phyloP scores from a whole-genome alignment of 495 filamentous ascomycete species.

The Rostrohypoxylon terebratum region DNA sequence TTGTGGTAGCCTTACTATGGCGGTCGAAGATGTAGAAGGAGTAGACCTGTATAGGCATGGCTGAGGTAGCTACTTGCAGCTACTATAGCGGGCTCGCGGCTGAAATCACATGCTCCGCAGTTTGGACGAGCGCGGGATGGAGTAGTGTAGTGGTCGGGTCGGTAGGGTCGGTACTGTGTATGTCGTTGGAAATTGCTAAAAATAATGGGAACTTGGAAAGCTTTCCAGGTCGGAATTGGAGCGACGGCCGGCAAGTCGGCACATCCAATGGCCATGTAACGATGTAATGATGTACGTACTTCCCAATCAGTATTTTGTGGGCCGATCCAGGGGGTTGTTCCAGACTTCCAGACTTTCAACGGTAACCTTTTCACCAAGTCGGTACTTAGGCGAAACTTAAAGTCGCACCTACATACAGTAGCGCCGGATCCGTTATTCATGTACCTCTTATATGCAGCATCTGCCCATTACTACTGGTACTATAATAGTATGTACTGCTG shows the following conservation, averaged over 20 bases:
- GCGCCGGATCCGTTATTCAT: constrained; percentile 15
- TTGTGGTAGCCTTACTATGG: constrained; percentile 74
- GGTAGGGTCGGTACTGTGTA: not conserved
- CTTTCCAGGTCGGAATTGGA: constrained; percentile 1
- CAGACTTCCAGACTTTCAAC: constrained; percentile 11
- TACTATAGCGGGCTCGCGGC: constrained; percentile 37
- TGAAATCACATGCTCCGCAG: constrained; percentile 48
- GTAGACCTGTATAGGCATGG: constrained; percentile 84
- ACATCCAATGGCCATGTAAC: constrained; percentile 28
- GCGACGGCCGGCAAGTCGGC: constrained; percentile 38
- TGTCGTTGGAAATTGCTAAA: constrained; percentile 30
- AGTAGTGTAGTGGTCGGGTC: not conserved
- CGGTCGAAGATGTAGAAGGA: constrained; percentile 99
- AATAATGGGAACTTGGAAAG: constrained; percentile 38
- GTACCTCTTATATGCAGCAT: constrained; percentile 7
- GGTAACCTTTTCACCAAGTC: constrained; percentile 5
- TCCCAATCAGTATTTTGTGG: constrained; percentile 26
- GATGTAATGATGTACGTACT: no score
- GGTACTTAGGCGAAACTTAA: constrained; percentile 12
- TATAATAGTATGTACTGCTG: no score
- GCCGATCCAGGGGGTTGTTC: constrained; percentile 33
- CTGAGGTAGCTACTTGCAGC: constrained; percentile 21
- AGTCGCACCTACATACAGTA: constrained; percentile 24
- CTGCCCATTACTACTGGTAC: not conserved
- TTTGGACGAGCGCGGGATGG: constrained; percentile 13